Evolutionary conservation across 352 stramenopile genomes (phyloP).

Genomic region (Pythium rishiriense): DNA sequence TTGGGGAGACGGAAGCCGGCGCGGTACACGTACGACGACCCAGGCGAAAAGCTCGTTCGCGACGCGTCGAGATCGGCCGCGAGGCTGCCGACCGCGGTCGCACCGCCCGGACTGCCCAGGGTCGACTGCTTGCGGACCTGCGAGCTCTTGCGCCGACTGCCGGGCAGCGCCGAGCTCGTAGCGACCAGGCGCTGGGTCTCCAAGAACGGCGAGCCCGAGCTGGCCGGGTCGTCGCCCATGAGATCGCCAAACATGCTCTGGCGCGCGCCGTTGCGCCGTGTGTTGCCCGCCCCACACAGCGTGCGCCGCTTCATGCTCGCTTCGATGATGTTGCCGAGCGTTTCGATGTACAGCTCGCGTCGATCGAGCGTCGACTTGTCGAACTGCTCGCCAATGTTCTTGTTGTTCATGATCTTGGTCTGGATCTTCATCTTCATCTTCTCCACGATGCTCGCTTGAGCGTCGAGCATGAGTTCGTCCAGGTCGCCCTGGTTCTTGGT

Average conservation of each 20-base stretch:
- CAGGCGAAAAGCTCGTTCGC: slow-evolving; percentile 28
- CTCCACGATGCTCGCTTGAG: slow-evolving; percentile 60
- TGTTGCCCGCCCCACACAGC: slow-evolving; percentile 24
- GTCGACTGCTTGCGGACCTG: slow-evolving; percentile 16
- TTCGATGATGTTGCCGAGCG: slow-evolving; percentile 72
- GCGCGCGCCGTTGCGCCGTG: slow-evolving; percentile 15
- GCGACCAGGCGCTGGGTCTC: slow-evolving; percentile 50
- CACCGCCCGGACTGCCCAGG: slow-evolving; percentile 10
- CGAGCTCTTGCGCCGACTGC: slow-evolving; percentile 26
- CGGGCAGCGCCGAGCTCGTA: slow-evolving; percentile 15
- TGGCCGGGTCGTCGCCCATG: slow-evolving; percentile 20
- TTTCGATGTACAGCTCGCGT: slow-evolving; percentile 80
- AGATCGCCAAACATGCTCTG: slow-evolving; percentile 27
- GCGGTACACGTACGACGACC: slow-evolving; percentile 29
- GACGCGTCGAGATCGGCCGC: slow-evolving; percentile 25
- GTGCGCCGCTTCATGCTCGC: slow-evolving; percentile 78
- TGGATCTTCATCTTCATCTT: slow-evolving; percentile 76
- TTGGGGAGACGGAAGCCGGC: slow-evolving; percentile 34
- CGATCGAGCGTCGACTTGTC: slow-evolving; percentile 78
- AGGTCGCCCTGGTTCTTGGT: slow-evolving; percentile 28
- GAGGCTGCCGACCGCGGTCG: slow-evolving; percentile 4
- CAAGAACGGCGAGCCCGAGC: slow-evolving; percentile 36
- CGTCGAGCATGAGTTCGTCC: slow-evolving; percentile 63
- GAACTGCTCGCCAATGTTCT: slow-evolving; percentile 88
- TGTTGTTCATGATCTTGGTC: slow-evolving; percentile 90